These are phyloP conservation scores for Candida tammaniensis DNA, from an alignment of 805 yeast genomes.

Conservation along the genomic window DNA sequence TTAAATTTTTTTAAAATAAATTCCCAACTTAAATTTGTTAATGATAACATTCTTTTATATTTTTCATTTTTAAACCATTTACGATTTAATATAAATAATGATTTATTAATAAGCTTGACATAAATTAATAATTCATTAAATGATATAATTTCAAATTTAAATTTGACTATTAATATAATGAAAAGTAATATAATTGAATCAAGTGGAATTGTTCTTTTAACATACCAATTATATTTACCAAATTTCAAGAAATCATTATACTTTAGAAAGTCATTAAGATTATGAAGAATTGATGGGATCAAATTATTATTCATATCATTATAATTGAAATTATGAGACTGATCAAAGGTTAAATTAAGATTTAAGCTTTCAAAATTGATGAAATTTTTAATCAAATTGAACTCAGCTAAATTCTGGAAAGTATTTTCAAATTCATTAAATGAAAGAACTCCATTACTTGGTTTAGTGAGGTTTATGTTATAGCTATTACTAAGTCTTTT, in stretches of 20 bases:
- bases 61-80: conserved; percentile 47
- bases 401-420: conserved; percentile 35
- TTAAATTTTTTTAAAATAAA: conserved; percentile 35
- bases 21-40: conserved; percentile 43
- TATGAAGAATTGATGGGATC: conserved; percentile 56
- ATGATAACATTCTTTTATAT: conserved; percentile 43
- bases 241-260: conserved; percentile 51
- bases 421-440: conserved; percentile 39
- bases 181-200: conserved; percentile 54
- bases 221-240: conserved; percentile 59
- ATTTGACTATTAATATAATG: conserved; percentile 52
- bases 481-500: conserved; percentile 4
- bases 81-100: conserved; percentile 39
- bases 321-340: conserved; percentile 43
- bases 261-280: conserved; percentile 52
- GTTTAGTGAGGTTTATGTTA: conserved; percentile 13
- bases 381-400: conserved; percentile 34
- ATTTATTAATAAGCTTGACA: conserved; percentile 40
- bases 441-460: conserved; percentile 26
- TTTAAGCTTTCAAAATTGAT: conserved; percentile 29
- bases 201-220: conserved; percentile 57
- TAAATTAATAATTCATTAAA: conserved; percentile 34
- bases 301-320: conserved; percentile 51
- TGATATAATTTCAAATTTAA: conserved; percentile 41
- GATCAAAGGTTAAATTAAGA: conserved; percentile 35